phyloP scores from a whole-genome alignment of 768 basidiomycete species.

The Rhizopogon vinicolor region DNA sequence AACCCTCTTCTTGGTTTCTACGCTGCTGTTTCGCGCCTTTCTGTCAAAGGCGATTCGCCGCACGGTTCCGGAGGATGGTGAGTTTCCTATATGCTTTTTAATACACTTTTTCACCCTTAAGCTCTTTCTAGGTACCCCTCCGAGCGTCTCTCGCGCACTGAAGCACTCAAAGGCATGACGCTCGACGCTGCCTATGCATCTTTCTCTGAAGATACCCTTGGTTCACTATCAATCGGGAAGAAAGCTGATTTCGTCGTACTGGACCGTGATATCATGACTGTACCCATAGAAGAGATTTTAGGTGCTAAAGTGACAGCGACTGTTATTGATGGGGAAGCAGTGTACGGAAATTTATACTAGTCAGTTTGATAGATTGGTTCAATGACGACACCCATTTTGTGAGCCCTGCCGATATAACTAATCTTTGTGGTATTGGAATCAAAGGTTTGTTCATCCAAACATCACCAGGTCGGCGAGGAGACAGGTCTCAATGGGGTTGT shows the following conservation, averaged over 20 bases:
- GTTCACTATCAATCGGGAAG: slow-evolving; percentile 73
- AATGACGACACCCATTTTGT: too few species aligned
- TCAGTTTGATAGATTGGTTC: too few species aligned
- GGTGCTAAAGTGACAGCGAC: slow-evolving; percentile 65
- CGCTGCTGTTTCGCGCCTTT: slow-evolving; percentile 76
- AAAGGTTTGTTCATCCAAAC: too few species aligned
- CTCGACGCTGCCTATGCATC: slow-evolving; percentile 85
- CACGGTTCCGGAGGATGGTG: slow-evolving; percentile 85
- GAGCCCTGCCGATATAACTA: too few species aligned
- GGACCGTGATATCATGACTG: slow-evolving; percentile 73
- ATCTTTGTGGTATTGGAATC: too few species aligned
- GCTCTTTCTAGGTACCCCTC: slow-evolving; percentile 62
- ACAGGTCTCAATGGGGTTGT: too few species aligned
- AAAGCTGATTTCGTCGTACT: slow-evolving; percentile 87
- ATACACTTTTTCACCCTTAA: not conserved
- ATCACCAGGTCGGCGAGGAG: too few species aligned
- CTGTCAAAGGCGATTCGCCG: slow-evolving; percentile 68
- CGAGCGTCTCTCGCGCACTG: slow-evolving; percentile 70
- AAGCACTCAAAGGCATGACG: slow-evolving; percentile 91
- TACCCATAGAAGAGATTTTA: slow-evolving; percentile 58
- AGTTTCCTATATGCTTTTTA: slow-evolving; percentile 14
- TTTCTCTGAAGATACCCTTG: slow-evolving; percentile 66
- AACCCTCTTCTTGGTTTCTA: slow-evolving; percentile 90
- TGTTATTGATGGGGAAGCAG: slow-evolving; percentile 67
- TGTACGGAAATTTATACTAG: slow-evolving; percentile 45